A percentile compares a stretch with the other conserved stretches of the same genome.
phyloP scores from a whole-genome alignment of 805 yeast genomes.

The Candida sakaeoensis region DNA sequence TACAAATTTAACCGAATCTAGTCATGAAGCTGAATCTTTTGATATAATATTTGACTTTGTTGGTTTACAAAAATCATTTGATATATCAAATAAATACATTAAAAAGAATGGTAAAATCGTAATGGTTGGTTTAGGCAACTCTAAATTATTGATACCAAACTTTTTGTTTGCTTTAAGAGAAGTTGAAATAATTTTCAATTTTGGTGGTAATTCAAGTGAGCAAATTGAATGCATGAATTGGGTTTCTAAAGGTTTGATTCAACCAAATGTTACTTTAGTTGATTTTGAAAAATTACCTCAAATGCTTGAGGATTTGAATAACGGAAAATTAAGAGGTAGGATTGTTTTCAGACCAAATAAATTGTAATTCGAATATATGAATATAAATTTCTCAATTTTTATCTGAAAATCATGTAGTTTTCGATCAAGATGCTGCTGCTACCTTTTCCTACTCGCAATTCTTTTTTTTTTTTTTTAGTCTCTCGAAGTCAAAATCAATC shows the following conservation, averaged over 20 bases:
- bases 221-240: conserved; percentile 42
- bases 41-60: conserved; percentile 39
- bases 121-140: conserved; percentile 42
- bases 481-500: not conserved
- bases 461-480: not conserved
- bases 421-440: not conserved
- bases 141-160: conserved; percentile 26
- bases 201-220: conserved; percentile 44
- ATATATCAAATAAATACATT: conserved; percentile 27
- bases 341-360: conserved; percentile 33
- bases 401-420: no score
- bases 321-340: conserved; percentile 41
- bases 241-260: conserved; percentile 36
- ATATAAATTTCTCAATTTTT: no score
- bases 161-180: conserved; percentile 40
- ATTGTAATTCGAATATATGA: no score
- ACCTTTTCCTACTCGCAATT: conserved; percentile 6
- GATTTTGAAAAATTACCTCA: conserved; percentile 35
- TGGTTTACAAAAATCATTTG: conserved; percentile 30
- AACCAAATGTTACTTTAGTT: conserved; percentile 29
- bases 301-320: conserved; percentile 28
- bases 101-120: conserved; percentile 35
- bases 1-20: conserved; percentile 24
- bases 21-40: conserved; percentile 30
- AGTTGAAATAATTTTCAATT: conserved; percentile 33